phyloP scores from a whole-genome alignment of 371 early-diverging fungal species.

The Sporodiniella umbellata region DNA sequence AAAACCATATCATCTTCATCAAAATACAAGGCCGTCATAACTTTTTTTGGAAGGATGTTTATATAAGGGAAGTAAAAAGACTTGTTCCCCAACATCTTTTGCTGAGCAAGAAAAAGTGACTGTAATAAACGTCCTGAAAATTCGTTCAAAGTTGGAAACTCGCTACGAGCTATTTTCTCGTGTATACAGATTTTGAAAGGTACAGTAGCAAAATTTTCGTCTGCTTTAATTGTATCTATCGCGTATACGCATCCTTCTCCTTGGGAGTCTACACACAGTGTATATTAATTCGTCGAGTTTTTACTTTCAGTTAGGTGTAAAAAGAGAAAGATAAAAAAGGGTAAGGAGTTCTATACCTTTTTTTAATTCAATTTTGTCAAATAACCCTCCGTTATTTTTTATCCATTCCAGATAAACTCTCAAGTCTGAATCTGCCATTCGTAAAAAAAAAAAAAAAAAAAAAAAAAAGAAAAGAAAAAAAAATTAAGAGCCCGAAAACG shows the following conservation, averaged over 20 bases:
- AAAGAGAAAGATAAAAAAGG: background rate
- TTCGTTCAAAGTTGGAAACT: slow-evolving; percentile 21
- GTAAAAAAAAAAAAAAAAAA: background rate
- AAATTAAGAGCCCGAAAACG: too few relatives aligned
- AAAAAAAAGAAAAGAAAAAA: background rate
- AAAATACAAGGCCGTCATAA: slow-evolving; percentile 43
- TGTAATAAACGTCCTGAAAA: slow-evolving; percentile 38
- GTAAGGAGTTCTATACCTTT: slow-evolving; percentile 18
- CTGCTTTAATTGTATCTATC: slow-evolving; percentile 20
- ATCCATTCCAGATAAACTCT: slow-evolving; percentile 34
- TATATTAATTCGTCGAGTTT: background rate
- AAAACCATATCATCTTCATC: slow-evolving; percentile 42
- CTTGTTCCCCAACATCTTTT: slow-evolving; percentile 24
- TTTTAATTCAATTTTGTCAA: slow-evolving; percentile 37
- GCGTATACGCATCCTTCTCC: slow-evolving; percentile 44
- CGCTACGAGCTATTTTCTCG: slow-evolving; percentile 39
- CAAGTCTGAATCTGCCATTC: slow-evolving; percentile 8
- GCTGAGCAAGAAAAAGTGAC: slow-evolving; percentile 35
- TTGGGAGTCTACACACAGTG: slow-evolving; percentile 27
- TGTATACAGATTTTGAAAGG: slow-evolving; percentile 46
- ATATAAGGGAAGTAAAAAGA: slow-evolving; percentile 54
- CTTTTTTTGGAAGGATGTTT: slow-evolving; percentile 41
- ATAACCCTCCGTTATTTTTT: slow-evolving; percentile 33
- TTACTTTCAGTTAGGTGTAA: too few relatives aligned
- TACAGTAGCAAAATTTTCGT: slow-evolving; percentile 33